A percentile compares a stretch with the other conserved stretches of the same genome.
phyloP scores from a whole-genome alignment of 1,284 basidiomycete genomes.

The Rhodotorula sp. region DNA sequence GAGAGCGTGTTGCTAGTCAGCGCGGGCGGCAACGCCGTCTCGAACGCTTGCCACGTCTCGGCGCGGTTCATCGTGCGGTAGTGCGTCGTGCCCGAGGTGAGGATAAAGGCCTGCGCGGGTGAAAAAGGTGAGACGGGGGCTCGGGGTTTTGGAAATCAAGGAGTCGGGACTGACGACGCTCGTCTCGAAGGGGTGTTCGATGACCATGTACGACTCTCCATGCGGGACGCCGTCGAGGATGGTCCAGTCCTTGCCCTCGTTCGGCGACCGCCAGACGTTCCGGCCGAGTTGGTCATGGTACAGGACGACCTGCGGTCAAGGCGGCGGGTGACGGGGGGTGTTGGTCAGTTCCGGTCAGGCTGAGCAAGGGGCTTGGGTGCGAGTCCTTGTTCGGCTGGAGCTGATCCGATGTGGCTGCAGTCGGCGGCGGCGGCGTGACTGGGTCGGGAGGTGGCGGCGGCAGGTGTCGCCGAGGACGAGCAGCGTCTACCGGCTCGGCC shows the following conservation, averaged over 20 bases:
- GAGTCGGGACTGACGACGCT: constrained; percentile 59
- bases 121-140: neutral
- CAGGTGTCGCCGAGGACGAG: too few relatives aligned
- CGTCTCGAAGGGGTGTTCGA: constrained; percentile 84
- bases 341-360: constrained; percentile 17
- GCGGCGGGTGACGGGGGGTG: neutral
- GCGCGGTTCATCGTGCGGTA: constrained; percentile 84
- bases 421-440: too few relatives aligned
- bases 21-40: constrained; percentile 64
- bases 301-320: constrained; percentile 62
- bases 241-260: constrained; percentile 85
- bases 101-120: constrained; percentile 68
- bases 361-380: too few relatives aligned
- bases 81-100: constrained; percentile 69
- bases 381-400: too few relatives aligned
- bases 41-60: constrained; percentile 75
- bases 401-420: too few relatives aligned
- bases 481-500: too few relatives aligned
- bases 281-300: constrained; percentile 74
- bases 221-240: constrained; percentile 62
- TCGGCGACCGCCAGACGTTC: constrained; percentile 72
- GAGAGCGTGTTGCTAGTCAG: constrained; percentile 64
- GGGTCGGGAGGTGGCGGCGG: constrained; percentile 1
- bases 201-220: constrained; percentile 67
- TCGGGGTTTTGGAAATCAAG: too few relatives aligned